Base-by-base conservation (phyloP, 2,329 filamentous ascomycete genomes). In the Colletotrichum godetiae region DNA sequence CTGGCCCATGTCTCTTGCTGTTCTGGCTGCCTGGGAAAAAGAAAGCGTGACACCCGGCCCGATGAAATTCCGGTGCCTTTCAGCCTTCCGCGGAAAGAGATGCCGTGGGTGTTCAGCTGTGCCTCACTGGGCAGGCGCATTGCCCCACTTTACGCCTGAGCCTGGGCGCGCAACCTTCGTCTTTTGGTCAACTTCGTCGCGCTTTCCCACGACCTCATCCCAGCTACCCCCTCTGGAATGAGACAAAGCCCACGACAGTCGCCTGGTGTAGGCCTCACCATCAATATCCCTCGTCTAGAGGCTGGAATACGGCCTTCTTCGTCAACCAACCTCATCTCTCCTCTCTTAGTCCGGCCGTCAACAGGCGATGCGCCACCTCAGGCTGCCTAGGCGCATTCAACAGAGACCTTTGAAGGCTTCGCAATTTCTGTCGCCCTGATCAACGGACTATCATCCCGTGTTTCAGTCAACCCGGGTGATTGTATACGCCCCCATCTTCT, bases 91-190 rank as follows among this genome's bases (percentile, higher is more conserved):
- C 42, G 55, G 60, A 64, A 69, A 58, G 15, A 57, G 58, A 35
- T 72, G 66, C 66, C 59, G 53, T 59, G 53, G n/a, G 15, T 12
- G 65, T 22, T 49, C 42, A 60, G n/a, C 59, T 42, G 66, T 63
- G 66, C 69, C 70, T 69, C 53, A 29, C 55, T 59, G 59, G 66
- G 46, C 49, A 73, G 67, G 70, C 59, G 53, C 59, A 27, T 55
- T 56, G 70, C 66, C 59, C 70, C 70, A 70, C 70, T 73, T 73
- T 73, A 31, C 70, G 67, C 66, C 66, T 64, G 70, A 69, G 60
- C 53, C 66, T 65, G 66, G 63, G 70, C 59, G 55, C 58, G 69
- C 62, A 70, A 64, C 59, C 53, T 66, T 46, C 33, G 35, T 42
- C 35, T 33, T 73, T 49, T 70, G 66, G 66, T 62, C 66, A 64